These are phyloP conservation scores for Hypoxylon sp. DNA, from an alignment of 2,329 filamentous ascomycete species.

Conservation along the genomic window DNA sequence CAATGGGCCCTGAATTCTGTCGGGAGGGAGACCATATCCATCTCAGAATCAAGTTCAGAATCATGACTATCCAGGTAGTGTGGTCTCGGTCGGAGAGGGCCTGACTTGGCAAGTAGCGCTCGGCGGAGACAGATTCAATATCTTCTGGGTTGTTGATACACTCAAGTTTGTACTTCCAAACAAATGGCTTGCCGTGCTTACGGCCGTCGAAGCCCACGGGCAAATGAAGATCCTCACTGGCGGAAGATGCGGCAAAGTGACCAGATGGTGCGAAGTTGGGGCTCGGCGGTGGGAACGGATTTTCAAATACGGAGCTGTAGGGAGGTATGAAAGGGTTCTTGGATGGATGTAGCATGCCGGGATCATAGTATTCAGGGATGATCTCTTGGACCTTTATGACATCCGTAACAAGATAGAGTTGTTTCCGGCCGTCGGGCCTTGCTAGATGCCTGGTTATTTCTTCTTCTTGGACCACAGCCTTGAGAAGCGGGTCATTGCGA, in stretches of 20 bases:
- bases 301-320: not conserved
- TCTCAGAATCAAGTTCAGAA: not conserved
- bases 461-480: not conserved
- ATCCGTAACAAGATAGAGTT: not conserved
- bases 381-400: constrained; percentile 2
- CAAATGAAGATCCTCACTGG: not conserved
- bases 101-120: not conserved
- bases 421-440: not conserved
- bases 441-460: constrained; percentile 2
- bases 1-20: not conserved
- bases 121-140: not conserved
- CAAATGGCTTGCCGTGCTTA: not conserved
- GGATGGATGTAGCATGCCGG: not conserved
- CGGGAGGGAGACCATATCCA: not conserved
- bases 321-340: not conserved
- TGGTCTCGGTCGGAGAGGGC: not conserved
- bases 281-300: not conserved
- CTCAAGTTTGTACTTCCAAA: constrained; percentile 2
- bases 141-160: not conserved
- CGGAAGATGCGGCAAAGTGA: not conserved
- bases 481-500: not conserved
- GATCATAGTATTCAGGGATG: constrained; percentile 3
- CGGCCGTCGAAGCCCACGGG: not conserved
- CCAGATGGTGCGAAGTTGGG: not conserved
- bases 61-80: not conserved